These are phyloP conservation scores for Trichoderma breve DNA, from an alignment of 2,329 filamentous ascomycete species.

Conservation along the genomic window DNA sequence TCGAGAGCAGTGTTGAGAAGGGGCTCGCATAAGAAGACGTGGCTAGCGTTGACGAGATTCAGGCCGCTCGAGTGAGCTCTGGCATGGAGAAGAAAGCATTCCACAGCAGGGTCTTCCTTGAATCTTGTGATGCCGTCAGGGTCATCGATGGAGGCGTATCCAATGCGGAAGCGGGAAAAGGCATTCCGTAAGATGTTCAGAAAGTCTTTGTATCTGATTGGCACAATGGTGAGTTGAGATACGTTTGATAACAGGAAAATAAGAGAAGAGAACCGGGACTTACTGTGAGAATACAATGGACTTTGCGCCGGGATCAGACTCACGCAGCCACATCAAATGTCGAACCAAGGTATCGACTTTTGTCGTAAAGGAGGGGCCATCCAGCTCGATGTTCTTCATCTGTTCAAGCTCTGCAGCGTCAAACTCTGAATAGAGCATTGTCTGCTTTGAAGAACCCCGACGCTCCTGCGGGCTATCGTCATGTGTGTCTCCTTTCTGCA, in stretches of 20 bases:
- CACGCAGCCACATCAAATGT: constrained; percentile 81
- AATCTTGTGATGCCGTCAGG: constrained; percentile 71
- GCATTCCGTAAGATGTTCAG: constrained; percentile 70
- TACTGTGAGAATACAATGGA: constrained; percentile 89
- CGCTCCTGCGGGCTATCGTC: constrained; percentile 19
- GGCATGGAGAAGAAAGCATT: constrained; percentile 87
- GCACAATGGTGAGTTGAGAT: neutral
- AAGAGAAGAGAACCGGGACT: constrained; percentile 10
- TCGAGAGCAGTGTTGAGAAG: constrained; percentile 91
- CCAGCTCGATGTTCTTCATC: constrained; percentile 78
- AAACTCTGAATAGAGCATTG: constrained; percentile 74
- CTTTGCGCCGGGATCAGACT: constrained; percentile 82
- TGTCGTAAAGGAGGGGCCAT: constrained; percentile 73
- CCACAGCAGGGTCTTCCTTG: constrained; percentile 67
- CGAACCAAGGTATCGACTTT: constrained; percentile 83
- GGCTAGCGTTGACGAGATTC: constrained; percentile 87
- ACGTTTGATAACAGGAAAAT: neutral
- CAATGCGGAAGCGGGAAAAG: constrained; percentile 69
- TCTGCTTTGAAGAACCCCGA: constrained; percentile 32
- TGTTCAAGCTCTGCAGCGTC: constrained; percentile 67
- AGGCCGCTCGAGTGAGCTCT: constrained; percentile 85
- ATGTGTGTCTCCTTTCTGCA: constrained; percentile 7
- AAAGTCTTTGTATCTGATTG: constrained; percentile 66
- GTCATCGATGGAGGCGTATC: constrained; percentile 67
- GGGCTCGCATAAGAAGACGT: constrained; percentile 93